phyloP scores from a whole-genome alignment of 78 protist species.

The Thecamonas trahens region DNA sequence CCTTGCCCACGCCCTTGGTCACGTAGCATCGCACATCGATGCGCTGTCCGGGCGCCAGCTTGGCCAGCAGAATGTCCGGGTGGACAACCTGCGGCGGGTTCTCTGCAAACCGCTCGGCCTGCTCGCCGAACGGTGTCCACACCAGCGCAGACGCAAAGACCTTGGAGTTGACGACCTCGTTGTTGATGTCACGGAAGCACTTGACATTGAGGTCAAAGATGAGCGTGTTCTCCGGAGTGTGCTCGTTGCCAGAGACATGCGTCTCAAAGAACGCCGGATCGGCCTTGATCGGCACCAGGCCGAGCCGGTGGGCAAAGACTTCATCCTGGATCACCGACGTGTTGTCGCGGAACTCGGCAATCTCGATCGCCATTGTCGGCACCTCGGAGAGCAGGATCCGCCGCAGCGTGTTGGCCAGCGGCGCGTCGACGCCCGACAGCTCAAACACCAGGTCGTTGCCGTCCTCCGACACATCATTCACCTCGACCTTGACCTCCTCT shows the following conservation, averaged over 20 bases:
- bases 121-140: conserved; percentile 84
- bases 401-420: conserved; percentile 89
- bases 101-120: conserved; percentile 36
- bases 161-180: neutral
- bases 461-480: conserved; percentile 24
- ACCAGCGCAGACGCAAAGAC: conserved; percentile 6
- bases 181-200: neutral
- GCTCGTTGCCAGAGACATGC: neutral
- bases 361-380: conserved; percentile 92
- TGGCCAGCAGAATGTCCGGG: conserved; percentile 78
- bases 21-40: conserved; percentile 30
- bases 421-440: conserved; percentile 72
- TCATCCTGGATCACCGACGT: conserved; percentile 88
- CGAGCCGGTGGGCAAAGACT: conserved; percentile 74
- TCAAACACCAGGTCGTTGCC: conserved; percentile 64
- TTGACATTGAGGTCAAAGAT: conserved; percentile 20
- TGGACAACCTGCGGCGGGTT: conserved; percentile 61
- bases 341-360: conserved; percentile 63
- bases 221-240: conserved; percentile 26
- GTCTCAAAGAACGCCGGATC: conserved; percentile 64
- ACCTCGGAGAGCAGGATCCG: conserved; percentile 82
- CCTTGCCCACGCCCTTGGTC: conserved; percentile 78
- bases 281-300: conserved; percentile 74
- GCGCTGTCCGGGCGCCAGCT: conserved; percentile 77
- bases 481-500: conserved; percentile 45